Conservation (phyloP, 73 alveolate genomes). For the Breviolum minutum region DNA sequence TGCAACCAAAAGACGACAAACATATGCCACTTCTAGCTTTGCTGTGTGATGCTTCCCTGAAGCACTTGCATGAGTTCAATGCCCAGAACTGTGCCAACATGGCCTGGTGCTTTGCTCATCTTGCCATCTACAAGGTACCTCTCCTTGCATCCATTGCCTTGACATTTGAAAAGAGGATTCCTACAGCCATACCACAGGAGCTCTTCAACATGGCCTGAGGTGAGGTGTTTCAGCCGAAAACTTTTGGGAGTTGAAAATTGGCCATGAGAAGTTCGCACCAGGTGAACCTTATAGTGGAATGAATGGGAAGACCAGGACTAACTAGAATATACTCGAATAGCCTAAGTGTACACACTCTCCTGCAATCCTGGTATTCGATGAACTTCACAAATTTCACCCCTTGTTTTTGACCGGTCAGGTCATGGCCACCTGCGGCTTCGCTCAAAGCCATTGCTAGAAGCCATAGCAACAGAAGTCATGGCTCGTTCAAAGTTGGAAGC, state of each 20-base stretch:
- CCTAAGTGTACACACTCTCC: no score
- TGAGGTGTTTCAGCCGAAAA: not conserved
- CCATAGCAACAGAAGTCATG: not conserved
- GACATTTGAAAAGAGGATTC: not conserved
- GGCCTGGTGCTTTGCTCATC: slow-evolving; percentile 47
- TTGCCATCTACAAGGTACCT: not conserved
- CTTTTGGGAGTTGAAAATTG: no score
- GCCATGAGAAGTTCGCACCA: no score
- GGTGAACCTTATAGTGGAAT: no score
- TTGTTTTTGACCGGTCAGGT: not conserved
- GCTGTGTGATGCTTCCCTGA: not conserved
- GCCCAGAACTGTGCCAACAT: slow-evolving; percentile 59
- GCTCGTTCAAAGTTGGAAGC: slow-evolving; percentile 21
- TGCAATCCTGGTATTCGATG: no score
- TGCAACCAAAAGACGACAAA: not conserved
- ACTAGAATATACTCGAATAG: no score
- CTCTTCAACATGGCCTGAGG: slow-evolving; percentile 35
- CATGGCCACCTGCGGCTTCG: not conserved
- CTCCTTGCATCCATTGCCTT: not conserved
- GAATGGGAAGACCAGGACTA: no score
- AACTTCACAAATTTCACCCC: no score
- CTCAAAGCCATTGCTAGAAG: slow-evolving; percentile 2
- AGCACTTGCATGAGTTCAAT: slow-evolving; percentile 10
- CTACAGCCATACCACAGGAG: slow-evolving; percentile 55
- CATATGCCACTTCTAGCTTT: not conserved